A percentile compares a stretch with the other conserved stretches of the same genome.
phyloP scores from a whole-genome alignment of 768 basidiomycete species.

The Royoungia palumana region DNA sequence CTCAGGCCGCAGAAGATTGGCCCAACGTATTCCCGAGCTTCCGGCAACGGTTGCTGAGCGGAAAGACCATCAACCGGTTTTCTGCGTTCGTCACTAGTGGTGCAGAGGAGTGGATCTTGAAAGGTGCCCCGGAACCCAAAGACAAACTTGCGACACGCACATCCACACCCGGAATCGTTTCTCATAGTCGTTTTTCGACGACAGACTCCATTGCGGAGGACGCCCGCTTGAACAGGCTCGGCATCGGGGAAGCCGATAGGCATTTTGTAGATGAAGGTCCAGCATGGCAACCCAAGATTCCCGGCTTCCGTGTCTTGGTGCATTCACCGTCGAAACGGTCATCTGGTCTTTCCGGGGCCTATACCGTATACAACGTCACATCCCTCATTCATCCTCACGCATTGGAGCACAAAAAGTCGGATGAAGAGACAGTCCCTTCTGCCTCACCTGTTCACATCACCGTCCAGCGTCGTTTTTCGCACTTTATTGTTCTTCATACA shows the following conservation, averaged over 20 bases:
- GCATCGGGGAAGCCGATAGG: constrained; percentile 55
- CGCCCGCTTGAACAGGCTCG: constrained; percentile 37
- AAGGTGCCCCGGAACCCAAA: constrained; percentile 44
- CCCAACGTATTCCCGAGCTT: constrained; percentile 59
- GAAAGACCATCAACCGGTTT: constrained; percentile 80
- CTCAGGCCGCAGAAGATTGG: constrained; percentile 73
- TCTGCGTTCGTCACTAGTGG: constrained; percentile 84
- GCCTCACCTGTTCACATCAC: constrained; percentile 55
- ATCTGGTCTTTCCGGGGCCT: constrained; percentile 64
- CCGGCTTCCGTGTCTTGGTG: constrained; percentile 68
- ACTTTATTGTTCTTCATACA: constrained; percentile 76
- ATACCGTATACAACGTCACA: constrained; percentile 73
- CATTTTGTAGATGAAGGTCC: constrained; percentile 73
- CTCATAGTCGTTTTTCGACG: constrained; percentile 28
- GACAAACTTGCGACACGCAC: constrained; percentile 25
- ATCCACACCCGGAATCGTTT: background rate
- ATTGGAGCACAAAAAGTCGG: constrained; percentile 15
- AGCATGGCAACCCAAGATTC: constrained; percentile 70
- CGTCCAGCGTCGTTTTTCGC: constrained; percentile 79
- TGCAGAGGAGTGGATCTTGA: constrained; percentile 79
- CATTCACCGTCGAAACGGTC: constrained; percentile 78
- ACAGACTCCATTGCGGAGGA: constrained; percentile 42
- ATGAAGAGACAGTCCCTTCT: constrained; percentile 21
- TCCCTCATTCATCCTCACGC: constrained; percentile 37
- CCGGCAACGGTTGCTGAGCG: constrained; percentile 66